phyloP scores from a whole-genome alignment of 768 basidiomycete species.

The Boletus coccyginus region DNA sequence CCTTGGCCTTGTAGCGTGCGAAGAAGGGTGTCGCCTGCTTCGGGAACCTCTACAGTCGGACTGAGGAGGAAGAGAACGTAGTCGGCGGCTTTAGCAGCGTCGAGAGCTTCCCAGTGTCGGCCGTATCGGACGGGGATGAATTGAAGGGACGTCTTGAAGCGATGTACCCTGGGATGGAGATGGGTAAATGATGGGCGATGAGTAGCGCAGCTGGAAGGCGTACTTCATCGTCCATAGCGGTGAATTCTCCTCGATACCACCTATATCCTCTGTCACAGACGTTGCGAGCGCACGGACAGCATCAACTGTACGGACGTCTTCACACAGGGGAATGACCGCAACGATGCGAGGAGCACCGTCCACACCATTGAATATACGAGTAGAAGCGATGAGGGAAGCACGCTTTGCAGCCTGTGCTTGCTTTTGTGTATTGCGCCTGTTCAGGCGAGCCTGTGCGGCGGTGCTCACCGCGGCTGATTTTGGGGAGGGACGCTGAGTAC shows the following conservation, averaged over 20 bases:
- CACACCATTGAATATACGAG: slow-evolving; percentile 74
- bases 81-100: slow-evolving; percentile 85
- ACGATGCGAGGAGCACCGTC: slow-evolving; percentile 85
- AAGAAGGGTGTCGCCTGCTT: slow-evolving; percentile 84
- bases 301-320: slow-evolving; percentile 53
- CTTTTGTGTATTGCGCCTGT: slow-evolving; percentile 82
- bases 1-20: slow-evolving; percentile 90
- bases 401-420: slow-evolving; percentile 77
- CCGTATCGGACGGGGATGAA: slow-evolving; percentile 76
- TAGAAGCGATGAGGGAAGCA: slow-evolving; percentile 61
- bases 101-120: slow-evolving; percentile 72
- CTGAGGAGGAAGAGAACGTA: slow-evolving; percentile 88
- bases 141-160: slow-evolving; percentile 90
- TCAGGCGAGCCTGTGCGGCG: slow-evolving; percentile 67
- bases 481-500: slow-evolving; percentile 50
- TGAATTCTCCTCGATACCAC: slow-evolving; percentile 7
- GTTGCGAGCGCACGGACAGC: slow-evolving; percentile 58
- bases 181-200: not conserved
- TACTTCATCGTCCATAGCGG: slow-evolving; percentile 66
- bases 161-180: slow-evolving; percentile 57
- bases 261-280: slow-evolving; percentile 49
- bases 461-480: slow-evolving; percentile 50
- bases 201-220: slow-evolving; percentile 16
- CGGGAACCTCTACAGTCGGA: slow-evolving; percentile 74
- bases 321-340: slow-evolving; percentile 79